Evolutionary conservation across 148 eudicot species (phyloP).

Genomic region (Suaeda aralocaspica): DNA sequence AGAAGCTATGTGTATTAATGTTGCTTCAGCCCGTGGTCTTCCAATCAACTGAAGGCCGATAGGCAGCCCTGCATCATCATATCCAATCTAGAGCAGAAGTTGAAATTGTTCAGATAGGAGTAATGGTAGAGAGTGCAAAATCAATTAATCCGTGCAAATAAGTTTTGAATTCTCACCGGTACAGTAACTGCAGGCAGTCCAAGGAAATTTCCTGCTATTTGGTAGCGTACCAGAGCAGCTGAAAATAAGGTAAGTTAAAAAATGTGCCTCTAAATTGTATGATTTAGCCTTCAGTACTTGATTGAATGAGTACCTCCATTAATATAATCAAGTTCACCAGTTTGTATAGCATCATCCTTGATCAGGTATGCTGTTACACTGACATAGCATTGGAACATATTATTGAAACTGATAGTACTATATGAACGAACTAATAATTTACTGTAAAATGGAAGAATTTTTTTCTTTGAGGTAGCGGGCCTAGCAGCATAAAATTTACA

Average conservation of each 20-base stretch:
- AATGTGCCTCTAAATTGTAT: neutral
- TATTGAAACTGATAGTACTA: neutral
- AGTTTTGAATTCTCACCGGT: constrained; percentile 49
- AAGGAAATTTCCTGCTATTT: constrained; percentile 87
- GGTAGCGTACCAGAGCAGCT: constrained; percentile 86
- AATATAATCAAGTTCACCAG: constrained; percentile 92
- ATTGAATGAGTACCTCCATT: constrained; percentile 60
- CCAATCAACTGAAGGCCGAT: constrained; percentile 94
- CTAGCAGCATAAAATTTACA: neutral
- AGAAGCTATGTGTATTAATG: constrained; percentile 57
- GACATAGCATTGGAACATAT: constrained; percentile 12
- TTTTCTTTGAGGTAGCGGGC: neutral
- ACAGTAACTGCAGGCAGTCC: constrained; percentile 94
- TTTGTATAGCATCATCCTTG: constrained; percentile 51
- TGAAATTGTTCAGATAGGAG: neutral
- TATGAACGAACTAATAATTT: no score
- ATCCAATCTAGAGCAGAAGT: constrained; percentile 58
- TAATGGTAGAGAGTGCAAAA: neutral
- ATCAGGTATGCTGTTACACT: constrained; percentile 79
- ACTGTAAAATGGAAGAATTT: no score
- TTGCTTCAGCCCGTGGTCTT: constrained; percentile 90
- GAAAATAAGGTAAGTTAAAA: constrained; percentile 9
- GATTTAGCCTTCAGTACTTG: neutral
- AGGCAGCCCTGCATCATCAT: constrained; percentile 76
- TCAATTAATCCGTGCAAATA: neutral